Evolutionary conservation across 108 stramenopile species (phyloP).

Genomic region (Nannochloropsis gaditana): DNA sequence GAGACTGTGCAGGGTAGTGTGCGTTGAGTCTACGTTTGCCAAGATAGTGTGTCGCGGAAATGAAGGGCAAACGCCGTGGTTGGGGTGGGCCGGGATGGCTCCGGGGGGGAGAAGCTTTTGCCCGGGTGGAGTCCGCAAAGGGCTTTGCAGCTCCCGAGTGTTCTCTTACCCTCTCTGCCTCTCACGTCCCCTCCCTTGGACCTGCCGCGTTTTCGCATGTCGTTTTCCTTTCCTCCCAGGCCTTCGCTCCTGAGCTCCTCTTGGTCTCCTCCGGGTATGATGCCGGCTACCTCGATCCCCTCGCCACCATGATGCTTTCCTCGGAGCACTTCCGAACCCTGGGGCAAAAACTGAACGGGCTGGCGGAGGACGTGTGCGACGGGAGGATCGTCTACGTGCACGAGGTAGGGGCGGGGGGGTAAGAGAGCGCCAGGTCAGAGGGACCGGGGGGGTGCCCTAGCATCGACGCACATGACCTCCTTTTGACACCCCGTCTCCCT

Average conservation of each 20-base stretch:
- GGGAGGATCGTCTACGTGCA: constrained; percentile 56
- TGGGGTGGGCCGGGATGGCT: too few species aligned
- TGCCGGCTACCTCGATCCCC: constrained; percentile 54
- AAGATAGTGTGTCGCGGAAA: too few species aligned
- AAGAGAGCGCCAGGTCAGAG: not conserved
- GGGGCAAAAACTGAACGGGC: constrained; percentile 31
- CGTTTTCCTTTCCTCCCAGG: not conserved
- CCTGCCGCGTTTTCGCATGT: too few species aligned
- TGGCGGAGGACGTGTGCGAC: constrained; percentile 38
- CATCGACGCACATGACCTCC: not conserved
- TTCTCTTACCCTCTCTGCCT: not conserved
- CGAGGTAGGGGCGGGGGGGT: constrained; percentile 42
- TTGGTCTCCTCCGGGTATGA: constrained; percentile 58
- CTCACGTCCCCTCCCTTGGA: not conserved
- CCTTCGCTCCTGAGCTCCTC: constrained; percentile 5
- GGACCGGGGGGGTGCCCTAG: not conserved
- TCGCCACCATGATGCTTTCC: constrained; percentile 55
- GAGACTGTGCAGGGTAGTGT: too few species aligned
- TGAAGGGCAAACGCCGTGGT: too few species aligned
- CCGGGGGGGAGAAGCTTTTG: too few species aligned
- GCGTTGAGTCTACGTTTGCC: too few species aligned
- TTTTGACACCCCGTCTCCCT: not conserved
- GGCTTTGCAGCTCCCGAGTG: too few species aligned
- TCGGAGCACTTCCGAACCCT: constrained; percentile 51
- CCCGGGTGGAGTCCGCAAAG: too few species aligned